Conservation (phyloP, 306 rosid genomes). For the Quercus wislizeni region DNA sequence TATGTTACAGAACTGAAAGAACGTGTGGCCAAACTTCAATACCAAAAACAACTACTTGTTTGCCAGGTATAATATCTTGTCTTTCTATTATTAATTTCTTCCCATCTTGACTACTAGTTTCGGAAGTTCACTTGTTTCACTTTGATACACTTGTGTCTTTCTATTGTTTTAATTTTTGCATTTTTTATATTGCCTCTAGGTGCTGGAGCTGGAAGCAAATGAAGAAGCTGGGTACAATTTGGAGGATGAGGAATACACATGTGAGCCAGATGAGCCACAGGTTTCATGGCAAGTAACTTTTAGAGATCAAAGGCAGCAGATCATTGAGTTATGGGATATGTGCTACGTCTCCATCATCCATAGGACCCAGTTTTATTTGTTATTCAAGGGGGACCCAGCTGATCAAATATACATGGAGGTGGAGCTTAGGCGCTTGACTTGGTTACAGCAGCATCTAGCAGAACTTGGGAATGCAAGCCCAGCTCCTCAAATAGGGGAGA, state of each 20-base stretch:
- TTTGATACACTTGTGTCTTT: neutral
- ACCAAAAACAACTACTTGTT: conserved; percentile 96
- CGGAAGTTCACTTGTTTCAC: conserved; percentile 1
- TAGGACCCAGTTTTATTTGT: conserved; percentile 89
- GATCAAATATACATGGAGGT: conserved; percentile 98
- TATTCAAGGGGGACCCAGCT: conserved; percentile 91
- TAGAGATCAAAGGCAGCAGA: conserved; percentile 76
- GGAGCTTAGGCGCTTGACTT: conserved; percentile 87
- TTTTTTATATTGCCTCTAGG: conserved; percentile 41
- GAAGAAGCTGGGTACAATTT: conserved; percentile 80
- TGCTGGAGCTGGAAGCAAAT: conserved; percentile 95
- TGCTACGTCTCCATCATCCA: conserved; percentile 95
- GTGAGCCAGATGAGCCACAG: conserved; percentile 56
- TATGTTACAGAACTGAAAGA: conserved; percentile 98
- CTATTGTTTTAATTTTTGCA: neutral
- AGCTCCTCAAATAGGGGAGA: conserved; percentile 70
- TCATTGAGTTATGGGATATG: conserved; percentile 87
- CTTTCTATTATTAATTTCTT: neutral
- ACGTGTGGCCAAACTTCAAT: conserved; percentile 96
- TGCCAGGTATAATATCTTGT: conserved; percentile 68
- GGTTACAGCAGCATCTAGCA: conserved; percentile 91
- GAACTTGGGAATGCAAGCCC: conserved; percentile 94
- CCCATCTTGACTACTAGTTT: neutral
- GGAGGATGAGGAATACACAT: conserved; percentile 58
- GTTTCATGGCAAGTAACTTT: conserved; percentile 83